phyloP scores from a whole-genome alignment of 1,284 basidiomycete genomes.

The Apiotrichum gamsii region DNA sequence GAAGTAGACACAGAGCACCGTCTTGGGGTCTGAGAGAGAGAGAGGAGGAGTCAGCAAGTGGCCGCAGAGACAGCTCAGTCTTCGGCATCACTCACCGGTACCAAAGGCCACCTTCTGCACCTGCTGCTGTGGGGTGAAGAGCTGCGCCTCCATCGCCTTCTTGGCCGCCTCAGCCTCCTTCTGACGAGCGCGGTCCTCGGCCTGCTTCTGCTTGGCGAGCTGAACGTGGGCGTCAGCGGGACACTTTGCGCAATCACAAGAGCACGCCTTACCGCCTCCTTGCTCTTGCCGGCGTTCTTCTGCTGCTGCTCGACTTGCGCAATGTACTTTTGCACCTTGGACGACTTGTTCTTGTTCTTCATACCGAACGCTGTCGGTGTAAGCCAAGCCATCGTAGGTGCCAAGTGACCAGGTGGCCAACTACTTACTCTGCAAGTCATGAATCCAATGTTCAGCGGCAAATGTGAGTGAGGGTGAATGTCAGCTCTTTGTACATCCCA shows the following conservation, averaged over 20 bases:
- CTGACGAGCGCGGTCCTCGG: conserved; percentile 65
- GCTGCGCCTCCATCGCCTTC: conserved; percentile 70
- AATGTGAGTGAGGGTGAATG: no score
- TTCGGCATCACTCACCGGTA: conserved; percentile 55
- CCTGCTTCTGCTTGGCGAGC: conserved; percentile 79
- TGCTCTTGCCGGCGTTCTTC: conserved; percentile 64
- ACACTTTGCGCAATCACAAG: no score
- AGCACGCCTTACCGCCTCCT: conserved; percentile 55
- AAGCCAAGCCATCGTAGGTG: not conserved
- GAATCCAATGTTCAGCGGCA: no score
- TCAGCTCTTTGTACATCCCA: no score
- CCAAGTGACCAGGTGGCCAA: no score
- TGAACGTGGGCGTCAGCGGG: no score
- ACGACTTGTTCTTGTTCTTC: conserved; percentile 96
- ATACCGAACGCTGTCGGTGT: conserved; percentile 61
- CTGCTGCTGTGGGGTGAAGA: conserved; percentile 63
- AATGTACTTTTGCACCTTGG: conserved; percentile 84
- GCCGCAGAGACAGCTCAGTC: not conserved
- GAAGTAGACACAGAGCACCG: conserved; percentile 77
- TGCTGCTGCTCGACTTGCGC: conserved; percentile 69
- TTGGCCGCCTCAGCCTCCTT: conserved; percentile 72
- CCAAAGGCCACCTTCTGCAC: conserved; percentile 82
- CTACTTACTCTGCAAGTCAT: no score
- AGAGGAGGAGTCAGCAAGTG: conserved; percentile 6
- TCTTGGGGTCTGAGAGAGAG: conserved; percentile 81